Percentiles rank a stretch among this genome's conserved stretches.
Conservation (phyloP, 306 rosid species). For the Ormosia semicastrata region DNA sequence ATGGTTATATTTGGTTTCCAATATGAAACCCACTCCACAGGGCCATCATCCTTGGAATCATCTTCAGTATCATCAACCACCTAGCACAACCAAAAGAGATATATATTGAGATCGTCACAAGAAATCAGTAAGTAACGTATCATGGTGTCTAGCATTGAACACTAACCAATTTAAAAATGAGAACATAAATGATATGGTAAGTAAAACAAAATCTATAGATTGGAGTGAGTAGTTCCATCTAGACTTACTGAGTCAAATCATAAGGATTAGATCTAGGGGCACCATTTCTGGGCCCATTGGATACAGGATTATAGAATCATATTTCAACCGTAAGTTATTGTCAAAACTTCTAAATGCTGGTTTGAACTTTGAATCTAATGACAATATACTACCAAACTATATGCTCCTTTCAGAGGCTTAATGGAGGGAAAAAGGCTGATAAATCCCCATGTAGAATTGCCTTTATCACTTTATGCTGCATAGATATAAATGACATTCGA, state of each 20-base stretch:
- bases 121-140: neutral
- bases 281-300: neutral
- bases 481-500: neutral
- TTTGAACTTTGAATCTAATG: neutral
- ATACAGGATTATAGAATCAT: neutral
- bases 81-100: constrained; percentile 46
- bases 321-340: neutral
- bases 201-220: neutral
- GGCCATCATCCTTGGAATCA: constrained; percentile 61
- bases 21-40: constrained; percentile 78
- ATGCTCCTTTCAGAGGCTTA: neutral
- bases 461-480: neutral
- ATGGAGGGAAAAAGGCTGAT: neutral
- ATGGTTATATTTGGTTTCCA: constrained; percentile 93
- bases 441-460: neutral
- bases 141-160: neutral
- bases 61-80: constrained; percentile 58
- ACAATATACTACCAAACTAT: neutral
- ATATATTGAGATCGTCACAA: constrained; percentile 23
- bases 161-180: constrained; percentile 13
- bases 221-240: neutral
- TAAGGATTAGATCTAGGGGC: neutral
- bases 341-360: neutral
- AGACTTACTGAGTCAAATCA: neutral
- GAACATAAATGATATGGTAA: neutral